Evolutionary conservation across 1,284 basidiomycete genomes (phyloP).

Genomic region (Marasmius fiardii): DNA sequence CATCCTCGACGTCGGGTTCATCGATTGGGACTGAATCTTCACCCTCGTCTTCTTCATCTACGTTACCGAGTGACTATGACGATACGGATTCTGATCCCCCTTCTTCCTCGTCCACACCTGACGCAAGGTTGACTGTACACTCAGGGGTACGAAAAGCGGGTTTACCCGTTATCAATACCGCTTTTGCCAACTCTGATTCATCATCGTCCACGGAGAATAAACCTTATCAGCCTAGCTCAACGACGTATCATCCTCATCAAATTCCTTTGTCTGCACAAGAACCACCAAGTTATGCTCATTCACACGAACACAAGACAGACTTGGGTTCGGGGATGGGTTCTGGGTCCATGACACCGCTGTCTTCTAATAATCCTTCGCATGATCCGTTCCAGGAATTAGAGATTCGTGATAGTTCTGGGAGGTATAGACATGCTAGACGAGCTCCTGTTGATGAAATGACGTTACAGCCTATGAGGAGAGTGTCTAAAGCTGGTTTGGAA

Average conservation of each 20-base stretch:
- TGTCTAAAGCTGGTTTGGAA: conserved; percentile 89
- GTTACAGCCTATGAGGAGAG: conserved; percentile 79
- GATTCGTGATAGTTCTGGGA: conserved; percentile 76
- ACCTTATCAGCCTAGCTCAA: neutral
- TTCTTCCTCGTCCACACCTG: neutral
- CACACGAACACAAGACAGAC: neutral
- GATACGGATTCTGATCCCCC: neutral
- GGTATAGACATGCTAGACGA: conserved; percentile 80
- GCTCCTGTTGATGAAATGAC: conserved; percentile 86
- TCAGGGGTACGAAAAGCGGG: neutral
- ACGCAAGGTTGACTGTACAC: neutral
- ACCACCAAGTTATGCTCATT: neutral
- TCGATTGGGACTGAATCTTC: neutral
- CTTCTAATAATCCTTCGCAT: conserved; percentile 31
- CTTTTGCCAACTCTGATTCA: neutral
- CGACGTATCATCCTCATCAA: neutral
- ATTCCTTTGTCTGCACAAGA: conserved; percentile 11
- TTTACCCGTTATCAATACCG: neutral
- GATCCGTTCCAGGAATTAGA: conserved; percentile 78
- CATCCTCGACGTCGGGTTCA: neutral
- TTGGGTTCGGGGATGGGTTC: neutral
- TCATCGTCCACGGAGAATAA: neutral
- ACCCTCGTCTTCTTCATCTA: neutral
- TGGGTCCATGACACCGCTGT: neutral
- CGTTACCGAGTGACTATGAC: neutral